phyloP scores from a whole-genome alignment of 352 stramenopile species.

The Phytopythium aichiense region DNA sequence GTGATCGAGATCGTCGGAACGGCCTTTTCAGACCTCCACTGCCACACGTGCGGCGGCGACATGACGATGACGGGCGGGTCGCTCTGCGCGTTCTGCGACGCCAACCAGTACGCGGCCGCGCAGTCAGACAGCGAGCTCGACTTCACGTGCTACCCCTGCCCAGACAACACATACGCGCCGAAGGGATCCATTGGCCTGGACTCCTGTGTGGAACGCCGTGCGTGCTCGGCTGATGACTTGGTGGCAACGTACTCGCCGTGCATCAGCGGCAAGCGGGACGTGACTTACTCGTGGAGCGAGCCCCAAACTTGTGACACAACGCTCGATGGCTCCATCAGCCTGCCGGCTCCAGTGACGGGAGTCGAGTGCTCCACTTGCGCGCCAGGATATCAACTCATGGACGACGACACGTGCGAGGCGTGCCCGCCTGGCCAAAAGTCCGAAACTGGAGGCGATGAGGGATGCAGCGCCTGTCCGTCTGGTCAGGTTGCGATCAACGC shows the following conservation, averaged over 20 bases:
- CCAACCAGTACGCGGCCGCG: slow-evolving; percentile 68
- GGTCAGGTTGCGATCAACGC: slow-evolving; percentile 53
- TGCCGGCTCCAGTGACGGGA: slow-evolving; percentile 32
- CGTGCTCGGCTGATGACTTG: slow-evolving; percentile 62
- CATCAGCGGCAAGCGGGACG: slow-evolving; percentile 44
- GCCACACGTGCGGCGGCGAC: slow-evolving; percentile 68
- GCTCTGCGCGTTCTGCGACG: slow-evolving; percentile 75
- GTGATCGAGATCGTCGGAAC: slow-evolving; percentile 83
- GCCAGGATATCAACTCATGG: slow-evolving; percentile 37
- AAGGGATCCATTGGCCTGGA: slow-evolving; percentile 72
- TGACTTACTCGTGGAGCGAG: slow-evolving; percentile 61
- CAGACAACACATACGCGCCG: slow-evolving; percentile 48
- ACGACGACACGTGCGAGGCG: slow-evolving; percentile 36
- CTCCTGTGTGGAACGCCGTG: slow-evolving; percentile 55
- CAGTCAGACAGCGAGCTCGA: slow-evolving; percentile 71
- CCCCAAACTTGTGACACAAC: slow-evolving; percentile 57
- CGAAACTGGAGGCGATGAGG: slow-evolving; percentile 14
- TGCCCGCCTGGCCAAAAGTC: slow-evolving; percentile 37
- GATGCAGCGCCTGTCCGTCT: slow-evolving; percentile 34
- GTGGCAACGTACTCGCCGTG: slow-evolving; percentile 59
- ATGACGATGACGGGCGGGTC: slow-evolving; percentile 75
- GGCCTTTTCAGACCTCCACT: slow-evolving; percentile 64
- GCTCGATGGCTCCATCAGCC: slow-evolving; percentile 33
- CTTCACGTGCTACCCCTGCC: slow-evolving; percentile 73
- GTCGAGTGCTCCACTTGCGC: slow-evolving; percentile 51